Base-by-base conservation (phyloP, 108 stramenopile genomes). In the Bacterosira constricta region DNA sequence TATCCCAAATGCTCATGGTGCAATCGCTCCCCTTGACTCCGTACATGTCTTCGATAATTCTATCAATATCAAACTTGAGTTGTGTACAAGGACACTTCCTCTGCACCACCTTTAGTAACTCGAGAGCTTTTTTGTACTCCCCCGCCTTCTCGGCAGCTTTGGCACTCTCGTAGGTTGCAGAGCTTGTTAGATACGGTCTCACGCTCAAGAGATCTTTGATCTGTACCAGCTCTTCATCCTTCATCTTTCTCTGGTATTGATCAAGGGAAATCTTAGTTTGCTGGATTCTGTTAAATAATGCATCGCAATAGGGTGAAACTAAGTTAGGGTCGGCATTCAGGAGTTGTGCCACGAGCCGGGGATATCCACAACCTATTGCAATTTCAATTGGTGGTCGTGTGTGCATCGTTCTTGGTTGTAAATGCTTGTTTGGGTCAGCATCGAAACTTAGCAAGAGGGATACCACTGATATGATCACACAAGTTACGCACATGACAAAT, bases 21-120 rank as follows among this genome's bases (percentile, higher is more conserved):
- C 35, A 21, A 21, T 67, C 57, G 17, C 54, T 56, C 1, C 66
- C 66, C 26, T 67, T 67, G 1, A 55, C 56, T 0, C 66, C 66
- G n/a, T 67, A 67, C 1, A 67, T 67, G 10, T 17, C 0, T 3
- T 56, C 54, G 1, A 67, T 59, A 9, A 37, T 26, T 7, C 66
- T 7, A 15, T 56, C 27, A 15, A 67, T 59, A 29, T 32, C 66
- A 17, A 58, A 10, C n/a, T 67, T 56, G 2, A 67, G 5, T 27
- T 53, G 52, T 27, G 4, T 30, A 53, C 52, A 53, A 11, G 52
- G 52, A 27, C 52, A 26, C 31, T 53, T 9, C 11, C 3, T 6
- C 10, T 53, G 8, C 31, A 53, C 27, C 8, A 9, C 8, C 52
- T 15, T 26, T 5, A 53, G 25, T 6, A 53, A 13, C 6, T 53